A percentile compares a stretch with the other conserved stretches of the same genome.
phyloP scores from a whole-genome alignment of 2,329 filamentous ascomycete genomes.

The Aureobasidium pullulans region DNA sequence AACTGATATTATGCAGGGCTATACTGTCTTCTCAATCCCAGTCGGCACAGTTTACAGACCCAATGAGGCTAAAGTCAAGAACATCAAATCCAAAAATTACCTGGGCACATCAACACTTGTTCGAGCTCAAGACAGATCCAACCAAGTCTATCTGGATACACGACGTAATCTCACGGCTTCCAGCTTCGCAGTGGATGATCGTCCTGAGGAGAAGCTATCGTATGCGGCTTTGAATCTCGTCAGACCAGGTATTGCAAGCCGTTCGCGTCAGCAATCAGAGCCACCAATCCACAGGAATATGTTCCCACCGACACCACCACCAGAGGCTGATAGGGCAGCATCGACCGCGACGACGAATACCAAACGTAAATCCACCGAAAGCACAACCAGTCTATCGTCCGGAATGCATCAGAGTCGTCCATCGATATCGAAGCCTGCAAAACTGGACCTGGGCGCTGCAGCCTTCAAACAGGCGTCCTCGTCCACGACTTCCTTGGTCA shows the following conservation, averaged over 20 bases:
- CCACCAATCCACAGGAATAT: conserved; percentile 67
- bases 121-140: conserved; percentile 48
- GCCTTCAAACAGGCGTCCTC: conserved; percentile 30
- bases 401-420: conserved; percentile 32
- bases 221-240: conserved; percentile 91
- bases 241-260: conserved; percentile 71
- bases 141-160: conserved; percentile 19
- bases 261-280: conserved; percentile 73
- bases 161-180: conserved; percentile 20
- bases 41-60: conserved; percentile 92
- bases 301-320: conserved; percentile 97
- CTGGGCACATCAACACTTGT: conserved; percentile 92
- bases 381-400: conserved; percentile 36
- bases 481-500: background rate
- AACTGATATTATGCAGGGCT: conserved; percentile 58
- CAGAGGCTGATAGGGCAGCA: conserved; percentile 54
- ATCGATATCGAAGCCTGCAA: conserved; percentile 41
- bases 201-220: conserved; percentile 75
- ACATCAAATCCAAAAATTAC: conserved; percentile 95
- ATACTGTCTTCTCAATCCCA: conserved; percentile 97
- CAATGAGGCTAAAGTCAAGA: conserved; percentile 96
- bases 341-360: conserved; percentile 15
- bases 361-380: conserved; percentile 30
- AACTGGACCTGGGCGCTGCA: conserved; percentile 41
- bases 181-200: conserved; percentile 61